Percentiles rank a stretch among this genome's conserved stretches.
These are phyloP conservation scores for Flaveria bidentis DNA, from an alignment of 129 eudicot genomes.

Conservation along the genomic window DNA sequence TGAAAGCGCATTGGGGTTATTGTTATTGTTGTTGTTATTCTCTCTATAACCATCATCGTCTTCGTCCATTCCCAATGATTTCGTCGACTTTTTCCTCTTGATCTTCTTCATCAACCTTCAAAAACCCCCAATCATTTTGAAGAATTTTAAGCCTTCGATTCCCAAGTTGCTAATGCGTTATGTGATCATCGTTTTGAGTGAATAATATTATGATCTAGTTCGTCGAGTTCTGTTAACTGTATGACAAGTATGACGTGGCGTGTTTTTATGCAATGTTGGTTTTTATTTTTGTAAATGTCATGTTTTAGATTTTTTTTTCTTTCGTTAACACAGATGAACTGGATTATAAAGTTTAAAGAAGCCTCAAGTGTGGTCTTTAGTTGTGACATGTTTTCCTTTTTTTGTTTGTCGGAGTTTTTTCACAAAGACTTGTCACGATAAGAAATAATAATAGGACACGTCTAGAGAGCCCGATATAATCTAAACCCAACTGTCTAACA, in stretches of 20 bases:
- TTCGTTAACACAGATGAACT: neutral
- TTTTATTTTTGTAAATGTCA: neutral
- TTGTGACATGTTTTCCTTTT: too few relatives aligned
- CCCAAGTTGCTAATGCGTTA: neutral
- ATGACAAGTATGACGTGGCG: slow-evolving; percentile 12
- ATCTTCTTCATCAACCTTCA: slow-evolving; percentile 34
- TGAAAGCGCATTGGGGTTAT: slow-evolving; percentile 51
- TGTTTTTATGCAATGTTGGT: neutral
- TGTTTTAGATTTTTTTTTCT: neutral
- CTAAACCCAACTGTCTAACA: too few relatives aligned
- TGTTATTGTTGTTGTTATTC: slow-evolving; percentile 1
- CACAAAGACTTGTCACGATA: too few relatives aligned
- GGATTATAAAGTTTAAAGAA: too few relatives aligned
- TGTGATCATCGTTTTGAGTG: neutral
- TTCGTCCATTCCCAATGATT: slow-evolving; percentile 43
- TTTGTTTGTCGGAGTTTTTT: too few relatives aligned
- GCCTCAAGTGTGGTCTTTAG: too few relatives aligned
- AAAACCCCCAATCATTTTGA: slow-evolving; percentile 15
- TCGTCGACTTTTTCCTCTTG: slow-evolving; percentile 42
- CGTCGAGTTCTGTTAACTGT: slow-evolving; percentile 13
- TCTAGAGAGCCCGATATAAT: too few relatives aligned
- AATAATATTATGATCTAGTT: slow-evolving; percentile 1
- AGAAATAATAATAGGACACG: too few relatives aligned
- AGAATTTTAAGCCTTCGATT: neutral
- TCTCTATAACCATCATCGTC: slow-evolving; percentile 38